Evolutionary conservation across 441 rosid species (phyloP).

Genomic region (Hura crepitans): DNA sequence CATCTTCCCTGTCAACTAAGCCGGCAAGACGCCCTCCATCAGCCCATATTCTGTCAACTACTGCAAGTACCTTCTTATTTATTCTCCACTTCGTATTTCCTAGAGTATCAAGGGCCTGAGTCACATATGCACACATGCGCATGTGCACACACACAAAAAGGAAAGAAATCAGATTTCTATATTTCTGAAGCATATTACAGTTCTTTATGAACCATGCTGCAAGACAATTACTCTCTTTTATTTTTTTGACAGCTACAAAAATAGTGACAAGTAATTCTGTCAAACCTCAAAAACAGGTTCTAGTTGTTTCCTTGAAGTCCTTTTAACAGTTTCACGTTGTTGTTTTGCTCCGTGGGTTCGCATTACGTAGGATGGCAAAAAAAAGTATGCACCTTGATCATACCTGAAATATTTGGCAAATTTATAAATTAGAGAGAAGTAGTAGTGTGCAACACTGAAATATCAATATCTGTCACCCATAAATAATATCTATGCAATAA

Average conservation of each 20-base stretch:
- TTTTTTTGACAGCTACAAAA: neutral
- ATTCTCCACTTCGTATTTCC: slow-evolving; percentile 96
- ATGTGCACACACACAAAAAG: neutral
- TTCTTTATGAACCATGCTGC: neutral
- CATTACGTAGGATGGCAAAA: slow-evolving; percentile 88
- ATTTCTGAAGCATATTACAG: slow-evolving; percentile 9
- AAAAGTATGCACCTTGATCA: slow-evolving; percentile 77
- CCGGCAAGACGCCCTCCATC: slow-evolving; percentile 75
- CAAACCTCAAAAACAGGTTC: slow-evolving; percentile 77
- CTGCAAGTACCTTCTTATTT: slow-evolving; percentile 71
- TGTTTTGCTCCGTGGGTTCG: slow-evolving; percentile 91
- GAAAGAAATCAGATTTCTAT: slow-evolving; percentile 5
- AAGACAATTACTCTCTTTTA: neutral
- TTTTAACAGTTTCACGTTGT: slow-evolving; percentile 58
- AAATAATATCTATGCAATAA: neutral
- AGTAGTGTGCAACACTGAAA: slow-evolving; percentile 6
- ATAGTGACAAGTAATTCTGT: slow-evolving; percentile 15
- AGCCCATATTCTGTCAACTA: slow-evolving; percentile 91
- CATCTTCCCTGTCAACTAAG: slow-evolving; percentile 91
- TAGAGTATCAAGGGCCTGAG: slow-evolving; percentile 87
- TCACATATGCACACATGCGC: neutral
- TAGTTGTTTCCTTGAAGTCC: slow-evolving; percentile 60
- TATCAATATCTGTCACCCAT: neutral
- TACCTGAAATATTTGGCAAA: slow-evolving; percentile 52
- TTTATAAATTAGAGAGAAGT: slow-evolving; percentile 14